Evolutionary conservation across 2,329 filamentous ascomycete species (phyloP), one percentile per base, ranked within the genome.

Genomic region (Calonectria naviculata): DNA sequence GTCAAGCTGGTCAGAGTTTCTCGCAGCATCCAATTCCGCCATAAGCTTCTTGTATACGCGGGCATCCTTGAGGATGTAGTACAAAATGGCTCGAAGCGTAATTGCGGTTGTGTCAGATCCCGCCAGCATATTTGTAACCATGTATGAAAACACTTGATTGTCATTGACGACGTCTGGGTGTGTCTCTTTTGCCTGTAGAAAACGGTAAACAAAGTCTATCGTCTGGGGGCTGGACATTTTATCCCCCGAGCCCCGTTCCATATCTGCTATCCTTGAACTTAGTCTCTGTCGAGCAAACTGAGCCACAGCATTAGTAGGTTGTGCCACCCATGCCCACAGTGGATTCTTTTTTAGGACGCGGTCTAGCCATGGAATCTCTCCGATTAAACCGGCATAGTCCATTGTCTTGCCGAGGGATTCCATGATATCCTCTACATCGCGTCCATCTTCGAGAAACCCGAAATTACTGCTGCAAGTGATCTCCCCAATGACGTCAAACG

Each of bases 271-370:
- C 0, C 75, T 72, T 0, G 75, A 71, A 66, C 49, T 1, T 67
- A 74, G 2, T 69, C 73, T 6, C 26, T 62, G 12, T 13, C 54
- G n/a, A 15, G 56, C 65, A 28, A 67, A 67, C 19, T 24, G 31
- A 7, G 56, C 65, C 6, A 67, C 65, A 2, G 46, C 42, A 70
- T 75, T 1, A 67, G 70, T 19, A 64, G 75, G 73, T 0, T 74
- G 73, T 0, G 69, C 72, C 2, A 76, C 58, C 1, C 72, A 60
- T n/a, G 44, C 38, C 41, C 52, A 69, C 1, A 77, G 24, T 2
- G 75, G 75, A 12, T 77, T 77, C 42, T 77, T 77, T 28, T 77
- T 75, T 1, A 77, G 3, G 68, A 73, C 71, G 36, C 73, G 68
- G 10, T 77, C 75, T 0, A 77, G 36, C 75, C 75, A 77, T 4